A percentile compares a stretch with the other conserved stretches of the same genome.
Conservation (phyloP, 2,329 filamentous ascomycete genomes). For the Tolypocladium ophioglossoides region DNA sequence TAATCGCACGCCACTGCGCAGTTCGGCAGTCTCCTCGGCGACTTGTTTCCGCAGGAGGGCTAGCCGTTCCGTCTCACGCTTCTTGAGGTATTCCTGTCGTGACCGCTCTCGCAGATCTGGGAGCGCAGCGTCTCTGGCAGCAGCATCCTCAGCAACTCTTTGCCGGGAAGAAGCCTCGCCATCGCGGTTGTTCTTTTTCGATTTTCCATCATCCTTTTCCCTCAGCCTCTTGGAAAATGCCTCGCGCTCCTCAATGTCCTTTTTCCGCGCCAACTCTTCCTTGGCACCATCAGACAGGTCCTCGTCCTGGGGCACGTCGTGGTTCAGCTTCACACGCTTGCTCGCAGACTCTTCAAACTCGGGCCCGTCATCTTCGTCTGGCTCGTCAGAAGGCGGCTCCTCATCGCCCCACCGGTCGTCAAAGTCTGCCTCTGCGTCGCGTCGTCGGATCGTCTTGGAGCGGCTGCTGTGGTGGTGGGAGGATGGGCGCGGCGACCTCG, state of each 20-base stretch:
- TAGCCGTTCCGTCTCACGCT: constrained; percentile 77
- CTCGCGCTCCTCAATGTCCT: constrained; percentile 65
- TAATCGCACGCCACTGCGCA: constrained; percentile 63
- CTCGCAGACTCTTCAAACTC: constrained; percentile 60
- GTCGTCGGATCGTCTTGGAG: constrained; percentile 31
- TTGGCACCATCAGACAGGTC: constrained; percentile 51
- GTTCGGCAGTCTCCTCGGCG: constrained; percentile 72
- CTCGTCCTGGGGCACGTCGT: constrained; percentile 35
- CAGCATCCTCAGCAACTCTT: constrained; percentile 39
- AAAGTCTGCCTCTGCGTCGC: constrained; percentile 39
- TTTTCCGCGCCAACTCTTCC: constrained; percentile 46
- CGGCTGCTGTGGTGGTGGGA: constrained; percentile 17
- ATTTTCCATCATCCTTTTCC: constrained; percentile 58
- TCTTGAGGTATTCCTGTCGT: constrained; percentile 86
- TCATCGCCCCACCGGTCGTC: constrained; percentile 79
- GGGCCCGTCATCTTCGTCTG: constrained; percentile 33
- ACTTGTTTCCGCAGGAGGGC: constrained; percentile 86
- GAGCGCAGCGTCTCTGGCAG: constrained; percentile 59
- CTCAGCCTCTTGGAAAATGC: constrained; percentile 69
- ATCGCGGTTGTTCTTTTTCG: constrained; percentile 56
- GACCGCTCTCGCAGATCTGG: constrained; percentile 74
- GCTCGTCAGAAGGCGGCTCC: constrained; percentile 38
- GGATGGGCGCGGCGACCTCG: constrained; percentile 18
- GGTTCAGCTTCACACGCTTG: constrained; percentile 57
- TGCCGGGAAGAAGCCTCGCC: constrained; percentile 48